A percentile compares a stretch with the other conserved stretches of the same genome.
Conservation (phyloP, 352 stramenopile genomes). For the Phytophthora podocarpi region DNA sequence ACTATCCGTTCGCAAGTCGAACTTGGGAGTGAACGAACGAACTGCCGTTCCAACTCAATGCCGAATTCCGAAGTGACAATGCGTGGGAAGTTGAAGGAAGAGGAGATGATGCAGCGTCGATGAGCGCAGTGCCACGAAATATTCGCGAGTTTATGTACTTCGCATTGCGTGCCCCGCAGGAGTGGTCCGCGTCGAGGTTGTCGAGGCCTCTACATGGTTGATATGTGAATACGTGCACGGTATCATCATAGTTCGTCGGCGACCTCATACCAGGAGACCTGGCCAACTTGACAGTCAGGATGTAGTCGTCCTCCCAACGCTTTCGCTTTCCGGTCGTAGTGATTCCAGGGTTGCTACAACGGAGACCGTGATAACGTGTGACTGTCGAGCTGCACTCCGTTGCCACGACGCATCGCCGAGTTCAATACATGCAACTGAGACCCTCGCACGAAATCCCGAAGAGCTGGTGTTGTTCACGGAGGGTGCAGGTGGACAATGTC, state of each 20-base stretch:
- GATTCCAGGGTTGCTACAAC: not conserved
- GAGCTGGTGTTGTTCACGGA: too few species aligned
- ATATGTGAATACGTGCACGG: not conserved
- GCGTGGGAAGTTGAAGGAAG: not conserved
- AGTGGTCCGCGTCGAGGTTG: constrained; percentile 14
- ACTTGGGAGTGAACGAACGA: too few species aligned
- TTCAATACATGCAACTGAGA: too few species aligned
- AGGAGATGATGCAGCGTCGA: not conserved
- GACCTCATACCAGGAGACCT: too few species aligned
- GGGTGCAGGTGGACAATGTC: too few species aligned
- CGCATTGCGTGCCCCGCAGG: constrained; percentile 4
- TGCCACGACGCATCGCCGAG: not conserved
- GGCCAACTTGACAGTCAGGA: too few species aligned
- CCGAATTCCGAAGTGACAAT: constrained; percentile 22
- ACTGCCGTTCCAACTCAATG: not conserved
- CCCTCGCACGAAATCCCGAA: too few species aligned
- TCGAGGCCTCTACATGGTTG: constrained; percentile 20
- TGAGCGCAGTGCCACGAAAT: constrained; percentile 10
- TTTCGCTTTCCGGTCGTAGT: too few species aligned
- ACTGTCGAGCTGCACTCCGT: constrained; percentile 4
- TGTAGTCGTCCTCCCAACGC: too few species aligned
- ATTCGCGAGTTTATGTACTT: constrained; percentile 28
- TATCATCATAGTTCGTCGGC: too few species aligned
- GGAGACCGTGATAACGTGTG: constrained; percentile 3
- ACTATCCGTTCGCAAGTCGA: too few species aligned